Evolutionary conservation across 768 basidiomycete genomes (phyloP), one percentile per base, ranked within the genome.

Genomic region (Trametes cingulata): DNA sequence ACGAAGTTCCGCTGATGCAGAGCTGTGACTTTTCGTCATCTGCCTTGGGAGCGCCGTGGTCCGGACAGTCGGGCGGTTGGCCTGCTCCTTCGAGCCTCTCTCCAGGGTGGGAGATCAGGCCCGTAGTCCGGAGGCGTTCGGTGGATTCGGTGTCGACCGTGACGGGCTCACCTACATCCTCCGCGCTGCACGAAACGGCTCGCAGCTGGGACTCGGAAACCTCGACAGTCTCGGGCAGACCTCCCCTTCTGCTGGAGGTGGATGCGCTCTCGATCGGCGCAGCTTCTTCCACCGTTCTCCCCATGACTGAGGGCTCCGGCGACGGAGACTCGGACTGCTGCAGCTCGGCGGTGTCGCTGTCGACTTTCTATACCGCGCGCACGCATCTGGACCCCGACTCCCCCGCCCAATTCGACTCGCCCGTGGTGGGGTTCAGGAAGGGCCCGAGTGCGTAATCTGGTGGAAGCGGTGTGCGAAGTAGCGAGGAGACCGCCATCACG

Each of bases 291-390:
- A 8, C 19, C 13, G 24, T 48, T 14, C 45, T 45, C 5, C 24
- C 17, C 7, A 10, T 4, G 8, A 29, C 17, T 9, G 33, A 25
- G 7, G 8, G 6, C 39, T 7, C 40, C 1, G 20, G 35, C 8
- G 60, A 36, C 10, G 39, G 35, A 1, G 42, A 35, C 15, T 51
- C 54, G 15, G 50, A 52, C 13, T 52, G 55, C 36, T 61, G 60
- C 20, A 36, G 49, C 22, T 56, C 60, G 2, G 59, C 52, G 8
- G 52, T 41, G 19, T 55, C 64, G 17, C 41, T 20, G n/a, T 36
- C 60, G 24, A 57, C 61, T 46, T 65, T 65, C 48, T 62, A 62
- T 55, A 62, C 45, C 13, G 65, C 65, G 17, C 49, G 49, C 1
- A 52, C 58, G 19, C 60, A 58, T 29, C 27, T 56, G 39, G 40